These are phyloP conservation scores for Hyaloscypha hepaticicola DNA, from an alignment of 495 filamentous ascomycete genomes.

Conservation along the genomic window DNA sequence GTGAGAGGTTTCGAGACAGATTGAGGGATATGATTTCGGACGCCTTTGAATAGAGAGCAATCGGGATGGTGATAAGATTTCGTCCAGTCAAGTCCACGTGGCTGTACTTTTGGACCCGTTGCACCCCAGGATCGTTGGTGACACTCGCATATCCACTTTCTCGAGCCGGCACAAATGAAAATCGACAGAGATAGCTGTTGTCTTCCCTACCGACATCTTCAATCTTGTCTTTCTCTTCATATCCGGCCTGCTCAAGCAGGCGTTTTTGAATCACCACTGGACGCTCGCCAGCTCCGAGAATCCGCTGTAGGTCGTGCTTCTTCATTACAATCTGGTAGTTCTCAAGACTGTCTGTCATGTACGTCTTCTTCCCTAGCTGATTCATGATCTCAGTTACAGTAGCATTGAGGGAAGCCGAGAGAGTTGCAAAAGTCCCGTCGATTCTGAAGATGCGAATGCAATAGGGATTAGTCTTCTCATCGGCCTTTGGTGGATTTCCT, in stretches of 20 bases:
- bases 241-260: slow-evolving; percentile 88
- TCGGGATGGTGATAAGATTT: slow-evolving; percentile 93
- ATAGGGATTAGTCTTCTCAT: slow-evolving; percentile 68
- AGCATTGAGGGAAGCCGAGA: slow-evolving; percentile 76
- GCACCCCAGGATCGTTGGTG: slow-evolving; percentile 71
- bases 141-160: slow-evolving; percentile 69
- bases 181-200: slow-evolving; percentile 93
- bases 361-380: slow-evolving; percentile 86
- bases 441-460: slow-evolving; percentile 95
- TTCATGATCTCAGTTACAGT: slow-evolving; percentile 81
- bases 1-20: slow-evolving; percentile 83
- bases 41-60: slow-evolving; percentile 86
- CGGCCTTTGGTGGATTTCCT: slow-evolving; percentile 55
- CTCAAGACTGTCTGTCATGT: slow-evolving; percentile 80
- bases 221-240: slow-evolving; percentile 79
- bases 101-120: slow-evolving; percentile 81
- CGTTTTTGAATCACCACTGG: slow-evolving; percentile 92
- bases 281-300: slow-evolving; percentile 73
- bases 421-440: slow-evolving; percentile 90
- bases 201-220: slow-evolving; percentile 98
- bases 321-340: slow-evolving; percentile 95
- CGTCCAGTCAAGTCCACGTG: slow-evolving; percentile 90
- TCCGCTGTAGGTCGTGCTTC: slow-evolving; percentile 85
- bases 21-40: slow-evolving; percentile 93
- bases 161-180: slow-evolving; percentile 86